Conservation (phyloP, 106 monocot species). For the Posidonia australis region DNA sequence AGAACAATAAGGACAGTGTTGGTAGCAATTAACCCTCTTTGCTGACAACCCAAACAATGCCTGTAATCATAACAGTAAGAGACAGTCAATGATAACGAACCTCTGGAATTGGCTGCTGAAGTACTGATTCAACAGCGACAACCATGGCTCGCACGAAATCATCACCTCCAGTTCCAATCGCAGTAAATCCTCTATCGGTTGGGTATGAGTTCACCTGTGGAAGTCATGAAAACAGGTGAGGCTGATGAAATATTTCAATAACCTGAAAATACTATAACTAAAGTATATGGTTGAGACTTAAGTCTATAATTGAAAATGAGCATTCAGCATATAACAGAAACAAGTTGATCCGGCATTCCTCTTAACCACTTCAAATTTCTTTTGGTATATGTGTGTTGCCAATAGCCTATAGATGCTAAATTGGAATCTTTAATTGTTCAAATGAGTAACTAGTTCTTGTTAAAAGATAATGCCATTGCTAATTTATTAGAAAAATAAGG, state of each 20-base stretch:
- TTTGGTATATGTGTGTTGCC: neutral
- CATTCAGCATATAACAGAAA: neutral
- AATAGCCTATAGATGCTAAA: neutral
- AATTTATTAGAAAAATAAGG: neutral
- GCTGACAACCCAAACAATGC: too few species aligned
- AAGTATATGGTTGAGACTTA: neutral
- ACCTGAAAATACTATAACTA: neutral
- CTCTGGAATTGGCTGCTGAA: slow-evolving; percentile 81
- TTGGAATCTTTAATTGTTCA: neutral
- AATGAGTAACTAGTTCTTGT: neutral
- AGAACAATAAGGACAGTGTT: too few species aligned
- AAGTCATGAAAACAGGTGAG: slow-evolving; percentile 7
- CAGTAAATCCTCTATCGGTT: slow-evolving; percentile 81
- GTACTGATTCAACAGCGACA: slow-evolving; percentile 91
- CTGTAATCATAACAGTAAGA: neutral
- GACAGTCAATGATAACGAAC: slow-evolving; percentile 19
- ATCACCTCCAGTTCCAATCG: slow-evolving; percentile 94
- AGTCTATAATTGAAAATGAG: neutral
- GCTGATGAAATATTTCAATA: neutral
- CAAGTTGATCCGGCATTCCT: neutral
- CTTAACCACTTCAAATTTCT: neutral
- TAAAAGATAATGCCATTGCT: too few species aligned
- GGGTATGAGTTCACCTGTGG: slow-evolving; percentile 89
- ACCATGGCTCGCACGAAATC: slow-evolving; percentile 96
- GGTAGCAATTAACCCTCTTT: too few species aligned